Evolutionary conservation across 2,329 filamentous ascomycete genomes (phyloP), one percentile per base, ranked within the genome.

Genomic region (Diplodia scrobiculata): DNA sequence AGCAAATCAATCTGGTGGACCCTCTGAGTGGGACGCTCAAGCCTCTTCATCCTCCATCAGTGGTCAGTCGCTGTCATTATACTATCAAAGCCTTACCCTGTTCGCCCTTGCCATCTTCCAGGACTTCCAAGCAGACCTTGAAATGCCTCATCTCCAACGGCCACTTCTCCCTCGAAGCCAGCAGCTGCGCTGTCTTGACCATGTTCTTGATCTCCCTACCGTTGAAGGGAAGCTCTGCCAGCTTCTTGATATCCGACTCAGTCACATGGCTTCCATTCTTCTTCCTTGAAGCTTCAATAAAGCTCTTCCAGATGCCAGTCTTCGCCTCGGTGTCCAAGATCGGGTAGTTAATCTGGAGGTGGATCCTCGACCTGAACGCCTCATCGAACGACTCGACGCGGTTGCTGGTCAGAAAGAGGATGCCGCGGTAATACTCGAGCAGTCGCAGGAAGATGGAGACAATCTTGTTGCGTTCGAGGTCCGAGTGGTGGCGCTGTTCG

Each of bases 381-480:
- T 70, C 67, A 53, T 72, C 70, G 45, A 72, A 68, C 5, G 63
- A 45, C 9, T 70, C 66, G 17, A 72, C 67, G 11, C 71, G 68
- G 50, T 72, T 72, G 2, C 69, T 74, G 5, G 73, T 75, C 14
- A 75, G 66, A 66, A 75, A 74, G 68, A 75, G 72, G 60, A 72
- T 73, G n/a, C 73, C 72, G 69, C 41, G 65, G 34, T 68, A 54
- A 25, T 63, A 62, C 34, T 59, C 65, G 6, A 66, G 60, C 17
- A 63, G 47, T 13, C 60, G 60, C 47, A 63, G 32, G 60, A 63
- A 63, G 19, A 63, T 17, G 5, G 69, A 67, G 1, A 71, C 70
- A 3, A 84, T 75, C 60, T 80, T 82, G 71, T 84, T 84, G n/a
- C 82, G 77, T 48, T 76, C 75, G 17, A 84, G 77, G 69, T 84